Base-by-base conservation (phyloP, 768 basidiomycete genomes). In the Suillus plorans region DNA sequence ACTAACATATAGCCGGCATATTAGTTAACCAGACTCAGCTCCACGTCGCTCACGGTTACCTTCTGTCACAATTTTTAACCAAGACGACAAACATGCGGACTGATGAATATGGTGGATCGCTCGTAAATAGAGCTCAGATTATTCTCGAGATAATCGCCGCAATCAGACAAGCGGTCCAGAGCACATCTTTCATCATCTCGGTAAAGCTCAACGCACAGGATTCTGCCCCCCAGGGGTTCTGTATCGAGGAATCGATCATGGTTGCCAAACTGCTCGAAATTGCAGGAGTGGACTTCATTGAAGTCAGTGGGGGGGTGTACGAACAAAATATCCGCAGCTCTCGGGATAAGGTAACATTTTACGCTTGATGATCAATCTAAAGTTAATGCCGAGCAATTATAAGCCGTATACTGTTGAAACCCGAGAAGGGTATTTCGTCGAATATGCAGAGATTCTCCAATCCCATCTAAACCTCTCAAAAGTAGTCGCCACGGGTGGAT, bases 21-120 rank as follows among this genome's bases (percentile, higher is more conserved):
- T 18, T 25, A 4, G 34, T 63, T 31, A 41, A 60, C 10, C 12
- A 58, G 42, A 20, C 14, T 1, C 18, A 82, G 79, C 70, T 85
- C 53, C 83, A 81, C 63, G 75, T 74, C 62, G 80, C 79, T 60
- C 82, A 84, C 63, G 80, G 82, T 1, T 81, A 77, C 66, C 64
- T 83, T 25, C 14, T 82, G 6, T 81, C 86, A 63, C 83, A 86
- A 68, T 85, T 86, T 72, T 62, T 83, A 20, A 79, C 84, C 61
- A 71, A 67, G 50, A 70, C 72, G 25, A 71, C 76, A 0, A 87
- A 87, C 71, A 75, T 76, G 49, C 77, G 86, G 36, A 82, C 74
- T n/a, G 86, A 87, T 70, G 76, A 79, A 60, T 89, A 85, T 68
- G 88, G 87, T 3, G 88, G 88, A 4, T 74, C 75, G 36, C 69